Evolutionary conservation across 129 eudicot genomes (phyloP).

Genomic region (Scalesia atractyloides): DNA sequence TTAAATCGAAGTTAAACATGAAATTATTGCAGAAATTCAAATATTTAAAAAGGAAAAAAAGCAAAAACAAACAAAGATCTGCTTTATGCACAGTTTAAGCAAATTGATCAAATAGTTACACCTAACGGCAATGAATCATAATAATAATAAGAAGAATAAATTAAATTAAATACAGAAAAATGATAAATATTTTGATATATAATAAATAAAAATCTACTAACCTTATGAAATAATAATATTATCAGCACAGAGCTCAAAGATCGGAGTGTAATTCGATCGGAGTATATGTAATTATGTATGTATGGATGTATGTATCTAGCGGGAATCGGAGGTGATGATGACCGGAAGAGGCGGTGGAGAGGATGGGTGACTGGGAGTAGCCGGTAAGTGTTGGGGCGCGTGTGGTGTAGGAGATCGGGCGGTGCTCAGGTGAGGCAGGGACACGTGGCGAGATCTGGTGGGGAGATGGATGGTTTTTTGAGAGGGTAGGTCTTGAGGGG

Average conservation of each 20-base stretch:
- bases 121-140: background rate
- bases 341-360: constrained; percentile 39
- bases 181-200: background rate
- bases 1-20: constrained; percentile 11
- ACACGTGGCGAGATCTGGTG: constrained; percentile 33
- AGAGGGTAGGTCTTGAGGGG: constrained; percentile 41
- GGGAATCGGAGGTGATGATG: constrained; percentile 32
- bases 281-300: constrained; percentile 44
- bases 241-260: background rate
- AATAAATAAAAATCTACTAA: constrained; percentile 1
- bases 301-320: constrained; percentile 45
- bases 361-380: constrained; percentile 29
- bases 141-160: background rate
- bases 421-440: constrained; percentile 28
- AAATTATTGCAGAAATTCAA: constrained; percentile 14
- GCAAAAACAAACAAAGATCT: constrained; percentile 37
- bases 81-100: constrained; percentile 17
- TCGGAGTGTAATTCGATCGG: constrained; percentile 31
- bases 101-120: constrained; percentile 28
- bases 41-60: constrained; percentile 9
- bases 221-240: constrained; percentile 6
- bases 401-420: constrained; percentile 37
- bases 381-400: constrained; percentile 37
- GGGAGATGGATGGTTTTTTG: constrained; percentile 29
- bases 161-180: background rate